Conservation (phyloP, 179 eudicot genomes). For the Dionaea muscipula region DNA sequence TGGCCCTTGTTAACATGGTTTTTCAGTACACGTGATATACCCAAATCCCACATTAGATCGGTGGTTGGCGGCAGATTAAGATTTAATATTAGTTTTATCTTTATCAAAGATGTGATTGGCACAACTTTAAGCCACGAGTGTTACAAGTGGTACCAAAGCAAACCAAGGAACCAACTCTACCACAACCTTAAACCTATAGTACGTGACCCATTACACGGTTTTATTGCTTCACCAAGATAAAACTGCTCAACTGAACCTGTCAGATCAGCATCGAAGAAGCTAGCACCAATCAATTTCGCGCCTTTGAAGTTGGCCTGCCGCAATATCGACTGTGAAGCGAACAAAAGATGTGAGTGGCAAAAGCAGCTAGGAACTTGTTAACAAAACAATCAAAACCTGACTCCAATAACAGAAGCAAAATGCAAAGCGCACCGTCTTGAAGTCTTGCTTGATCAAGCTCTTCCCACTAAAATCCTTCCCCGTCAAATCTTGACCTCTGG, state of each 20-base stretch:
- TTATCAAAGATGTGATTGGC: too few relatives aligned
- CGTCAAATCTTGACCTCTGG: constrained; percentile 91
- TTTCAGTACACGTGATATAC: too few relatives aligned
- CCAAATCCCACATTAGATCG: too few relatives aligned
- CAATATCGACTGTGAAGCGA: constrained; percentile 61
- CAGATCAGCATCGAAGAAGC: constrained; percentile 96
- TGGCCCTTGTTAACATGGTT: too few relatives aligned
- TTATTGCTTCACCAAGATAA: background rate
- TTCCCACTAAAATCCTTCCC: constrained; percentile 82
- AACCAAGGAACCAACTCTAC: too few relatives aligned
- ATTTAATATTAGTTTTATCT: too few relatives aligned
- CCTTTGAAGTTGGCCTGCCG: constrained; percentile 87
- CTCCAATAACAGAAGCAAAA: background rate
- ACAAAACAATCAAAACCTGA: background rate
- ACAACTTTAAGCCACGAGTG: too few relatives aligned
- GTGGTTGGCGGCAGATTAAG: too few relatives aligned
- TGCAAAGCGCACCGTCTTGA: constrained; percentile 48
- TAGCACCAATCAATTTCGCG: constrained; percentile 82
- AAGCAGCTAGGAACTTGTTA: too few relatives aligned
- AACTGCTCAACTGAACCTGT: constrained; percentile 45
- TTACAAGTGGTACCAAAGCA: too few relatives aligned
- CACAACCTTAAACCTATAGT: too few relatives aligned
- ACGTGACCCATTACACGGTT: background rate
- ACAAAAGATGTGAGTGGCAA: too few relatives aligned
- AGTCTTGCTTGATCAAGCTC: constrained; percentile 79